Evolutionary conservation across 2,329 filamentous ascomycete species (phyloP).

Genomic region (Leptographium wingfieldii): DNA sequence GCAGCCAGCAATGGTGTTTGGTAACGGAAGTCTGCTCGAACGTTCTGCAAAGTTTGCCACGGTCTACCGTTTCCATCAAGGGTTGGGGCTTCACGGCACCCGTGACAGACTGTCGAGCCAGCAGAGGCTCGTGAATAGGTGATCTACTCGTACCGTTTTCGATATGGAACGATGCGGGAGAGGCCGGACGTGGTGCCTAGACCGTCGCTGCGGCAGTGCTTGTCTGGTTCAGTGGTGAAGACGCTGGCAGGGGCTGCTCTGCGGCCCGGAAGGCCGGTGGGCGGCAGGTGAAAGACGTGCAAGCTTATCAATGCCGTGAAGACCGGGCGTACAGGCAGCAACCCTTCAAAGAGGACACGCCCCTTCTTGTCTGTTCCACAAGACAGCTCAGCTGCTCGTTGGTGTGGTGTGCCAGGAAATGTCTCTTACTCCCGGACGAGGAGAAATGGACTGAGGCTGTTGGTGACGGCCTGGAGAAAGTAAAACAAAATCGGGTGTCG

Average conservation of each 20-base stretch:
- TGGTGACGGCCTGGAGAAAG: neutral
- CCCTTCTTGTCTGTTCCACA: neutral
- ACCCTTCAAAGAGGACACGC: neutral
- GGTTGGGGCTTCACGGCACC: neutral
- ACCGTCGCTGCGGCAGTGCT: neutral
- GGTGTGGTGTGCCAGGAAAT: neutral
- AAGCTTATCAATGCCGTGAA: neutral
- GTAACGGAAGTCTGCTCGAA: neutral
- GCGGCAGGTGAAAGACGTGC: neutral
- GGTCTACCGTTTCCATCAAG: neutral
- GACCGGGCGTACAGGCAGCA: neutral
- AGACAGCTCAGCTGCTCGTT: neutral
- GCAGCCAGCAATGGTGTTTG: neutral
- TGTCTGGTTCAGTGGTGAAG: neutral
- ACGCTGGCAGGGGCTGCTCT: neutral
- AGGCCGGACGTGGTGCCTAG: neutral
- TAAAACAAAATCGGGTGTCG: neutral
- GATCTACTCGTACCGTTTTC: neutral
- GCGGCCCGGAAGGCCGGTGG: neutral
- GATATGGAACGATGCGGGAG: neutral
- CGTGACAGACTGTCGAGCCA: too few relatives aligned
- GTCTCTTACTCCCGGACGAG: neutral
- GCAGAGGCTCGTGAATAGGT: neutral
- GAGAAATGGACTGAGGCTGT: neutral
- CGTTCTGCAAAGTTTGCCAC: neutral